Evolutionary conservation across 345 rosid genomes (phyloP).

Genomic region (Populus pruinosa): DNA sequence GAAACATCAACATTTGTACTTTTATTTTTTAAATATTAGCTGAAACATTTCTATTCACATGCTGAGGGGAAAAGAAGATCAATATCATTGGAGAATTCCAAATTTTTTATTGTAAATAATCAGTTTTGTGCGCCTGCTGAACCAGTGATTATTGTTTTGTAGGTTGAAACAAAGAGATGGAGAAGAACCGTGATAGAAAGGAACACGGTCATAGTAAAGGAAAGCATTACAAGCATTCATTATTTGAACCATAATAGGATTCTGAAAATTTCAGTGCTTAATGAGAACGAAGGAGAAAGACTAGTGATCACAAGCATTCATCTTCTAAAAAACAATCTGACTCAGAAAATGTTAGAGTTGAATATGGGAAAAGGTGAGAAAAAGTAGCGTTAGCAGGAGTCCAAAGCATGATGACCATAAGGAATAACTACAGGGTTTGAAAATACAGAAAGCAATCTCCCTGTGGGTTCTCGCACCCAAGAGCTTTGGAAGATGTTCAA

Average conservation of each 20-base stretch:
- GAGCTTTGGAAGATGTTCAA: conserved; percentile 22
- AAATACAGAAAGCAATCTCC: conserved; percentile 38
- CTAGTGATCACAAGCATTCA: conserved; percentile 34
- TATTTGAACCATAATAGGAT: conserved; percentile 13
- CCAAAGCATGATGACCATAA: conserved; percentile 28
- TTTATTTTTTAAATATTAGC: background rate
- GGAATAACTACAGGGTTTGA: conserved; percentile 16
- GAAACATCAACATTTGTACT: background rate
- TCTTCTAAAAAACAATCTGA: conserved; percentile 29
- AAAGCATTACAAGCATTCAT: conserved; percentile 48
- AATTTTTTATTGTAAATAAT: background rate
- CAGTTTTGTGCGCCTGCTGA: background rate
- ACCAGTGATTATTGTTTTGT: background rate
- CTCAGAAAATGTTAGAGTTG: conserved; percentile 33
- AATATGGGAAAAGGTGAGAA: conserved; percentile 29
- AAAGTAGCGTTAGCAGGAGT: conserved; percentile 17
- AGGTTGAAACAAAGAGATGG: conserved; percentile 53
- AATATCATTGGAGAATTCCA: background rate
- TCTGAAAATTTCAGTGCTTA: conserved; percentile 33
- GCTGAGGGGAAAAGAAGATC: background rate
- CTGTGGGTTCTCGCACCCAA: conserved; percentile 14
- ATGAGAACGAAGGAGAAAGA: conserved; percentile 30
- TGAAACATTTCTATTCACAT: background rate
- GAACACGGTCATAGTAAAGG: conserved; percentile 28
- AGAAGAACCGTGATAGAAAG: conserved; percentile 25